phyloP scores from a whole-genome alignment of 163 green algal genomes.

The Scenedesmus sp. region DNA sequence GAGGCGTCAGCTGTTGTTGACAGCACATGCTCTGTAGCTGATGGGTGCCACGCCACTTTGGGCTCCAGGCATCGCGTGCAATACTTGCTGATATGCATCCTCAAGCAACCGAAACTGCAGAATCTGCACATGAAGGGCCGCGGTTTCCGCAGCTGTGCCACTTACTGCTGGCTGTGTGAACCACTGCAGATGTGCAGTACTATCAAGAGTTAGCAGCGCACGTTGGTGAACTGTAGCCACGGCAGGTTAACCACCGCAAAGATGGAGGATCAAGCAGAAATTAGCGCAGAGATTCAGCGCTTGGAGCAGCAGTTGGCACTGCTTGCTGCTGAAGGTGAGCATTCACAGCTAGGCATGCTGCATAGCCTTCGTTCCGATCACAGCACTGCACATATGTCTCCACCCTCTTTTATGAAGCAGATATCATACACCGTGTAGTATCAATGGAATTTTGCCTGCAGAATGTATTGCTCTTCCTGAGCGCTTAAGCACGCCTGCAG shows the following conservation, averaged over 20 bases:
- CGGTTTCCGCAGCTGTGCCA: neutral
- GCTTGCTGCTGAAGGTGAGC: slow-evolving; percentile 16
- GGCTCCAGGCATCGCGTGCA: neutral
- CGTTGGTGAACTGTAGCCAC: neutral
- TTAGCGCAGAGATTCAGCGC: slow-evolving; percentile 3
- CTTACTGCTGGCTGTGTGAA: neutral
- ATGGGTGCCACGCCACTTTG: neutral
- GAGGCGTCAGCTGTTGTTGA: neutral
- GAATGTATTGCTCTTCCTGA: neutral
- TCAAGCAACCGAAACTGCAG: no score
- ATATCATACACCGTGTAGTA: no score
- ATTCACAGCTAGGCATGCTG: neutral
- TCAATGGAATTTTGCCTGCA: neutral
- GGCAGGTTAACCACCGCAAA: neutral
- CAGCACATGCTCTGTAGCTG: neutral
- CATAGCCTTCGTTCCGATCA: neutral
- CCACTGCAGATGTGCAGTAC: neutral
- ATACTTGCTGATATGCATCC: neutral
- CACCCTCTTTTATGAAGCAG: no score
- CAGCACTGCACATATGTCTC: neutral
- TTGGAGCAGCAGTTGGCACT: slow-evolving; percentile 7
- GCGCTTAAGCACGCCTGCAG: neutral
- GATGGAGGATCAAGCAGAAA: slow-evolving; percentile 30
- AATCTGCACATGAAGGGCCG: neutral
- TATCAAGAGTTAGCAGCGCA: neutral